phyloP scores from a whole-genome alignment of 2,329 filamentous ascomycete species.

The Orbilia quercus region DNA sequence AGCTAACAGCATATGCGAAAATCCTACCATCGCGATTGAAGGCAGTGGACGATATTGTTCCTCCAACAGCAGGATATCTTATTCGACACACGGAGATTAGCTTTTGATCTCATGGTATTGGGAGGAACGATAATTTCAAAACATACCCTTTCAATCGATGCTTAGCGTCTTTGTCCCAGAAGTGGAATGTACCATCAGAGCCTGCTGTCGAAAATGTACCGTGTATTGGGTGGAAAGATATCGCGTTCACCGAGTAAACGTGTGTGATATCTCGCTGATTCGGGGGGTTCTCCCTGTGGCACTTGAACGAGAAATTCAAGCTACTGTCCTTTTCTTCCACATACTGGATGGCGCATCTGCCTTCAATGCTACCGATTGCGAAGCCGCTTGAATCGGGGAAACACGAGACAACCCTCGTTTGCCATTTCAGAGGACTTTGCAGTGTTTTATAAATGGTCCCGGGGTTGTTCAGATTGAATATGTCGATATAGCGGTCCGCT shows the following conservation, averaged over 20 bases:
- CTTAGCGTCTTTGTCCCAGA: slow-evolving; percentile 94
- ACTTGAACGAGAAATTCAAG: slow-evolving; percentile 98
- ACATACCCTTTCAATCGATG: slow-evolving; percentile 79
- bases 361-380: slow-evolving; percentile 95
- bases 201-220: slow-evolving; percentile 99
- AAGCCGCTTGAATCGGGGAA: slow-evolving; percentile 92
- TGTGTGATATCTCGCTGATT: slow-evolving; percentile 77
- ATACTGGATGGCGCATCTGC: slow-evolving; percentile 96
- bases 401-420: slow-evolving; percentile 93
- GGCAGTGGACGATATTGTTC: slow-evolving; percentile 88
- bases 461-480: slow-evolving; percentile 89
- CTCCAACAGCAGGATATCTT: slow-evolving; percentile 79
- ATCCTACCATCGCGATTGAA: slow-evolving; percentile 88
- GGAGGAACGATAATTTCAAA: not conserved
- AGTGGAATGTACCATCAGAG: slow-evolving; percentile 94
- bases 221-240: slow-evolving; percentile 95
- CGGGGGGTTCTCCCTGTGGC: slow-evolving; percentile 83
- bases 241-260: slow-evolving; percentile 95
- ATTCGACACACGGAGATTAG: not conserved
- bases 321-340: slow-evolving; percentile 92
- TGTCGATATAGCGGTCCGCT: slow-evolving; percentile 94
- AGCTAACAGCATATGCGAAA: slow-evolving; percentile 89
- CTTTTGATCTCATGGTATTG: no score
- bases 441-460: slow-evolving; percentile 94
- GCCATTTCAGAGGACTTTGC: slow-evolving; percentile 97